Conservation (phyloP, 2,329 filamentous ascomycete genomes). For the Colletotrichum cuscutae region DNA sequence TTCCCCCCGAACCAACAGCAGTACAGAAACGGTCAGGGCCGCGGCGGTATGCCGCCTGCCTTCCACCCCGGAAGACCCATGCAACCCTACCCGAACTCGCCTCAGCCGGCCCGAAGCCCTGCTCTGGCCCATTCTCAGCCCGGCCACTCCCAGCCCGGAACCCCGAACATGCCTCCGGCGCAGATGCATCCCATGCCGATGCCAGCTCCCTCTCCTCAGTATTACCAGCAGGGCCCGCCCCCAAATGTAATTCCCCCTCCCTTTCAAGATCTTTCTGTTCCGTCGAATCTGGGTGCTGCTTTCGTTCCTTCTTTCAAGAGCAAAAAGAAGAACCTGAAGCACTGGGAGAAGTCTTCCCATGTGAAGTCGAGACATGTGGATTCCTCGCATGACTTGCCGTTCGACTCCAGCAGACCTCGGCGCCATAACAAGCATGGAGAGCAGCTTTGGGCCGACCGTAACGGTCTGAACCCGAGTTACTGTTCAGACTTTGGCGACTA, state of each 20-base stretch:
- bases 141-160: slow-evolving; percentile 72
- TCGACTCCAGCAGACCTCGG: slow-evolving; percentile 46
- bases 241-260: slow-evolving; percentile 62
- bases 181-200: slow-evolving; percentile 72
- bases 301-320: slow-evolving; percentile 46
- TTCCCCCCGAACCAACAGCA: slow-evolving; percentile 54
- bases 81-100: slow-evolving; percentile 69
- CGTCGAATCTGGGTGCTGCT: slow-evolving; percentile 5
- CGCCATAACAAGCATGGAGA: slow-evolving; percentile 60
- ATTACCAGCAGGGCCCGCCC: slow-evolving; percentile 62
- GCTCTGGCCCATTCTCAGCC: slow-evolving; percentile 74
- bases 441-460: slow-evolving; percentile 41
- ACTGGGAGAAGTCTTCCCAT: slow-evolving; percentile 55
- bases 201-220: slow-evolving; percentile 66
- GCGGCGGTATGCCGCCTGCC: slow-evolving; percentile 58
- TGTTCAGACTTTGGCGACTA: slow-evolving; percentile 29
- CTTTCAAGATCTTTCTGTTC: slow-evolving; percentile 44
- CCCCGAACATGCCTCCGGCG: slow-evolving; percentile 74
- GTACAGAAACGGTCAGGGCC: slow-evolving; percentile 58
- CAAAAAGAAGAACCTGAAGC: slow-evolving; percentile 54
- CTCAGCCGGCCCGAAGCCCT: slow-evolving; percentile 73
- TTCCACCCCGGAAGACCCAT: slow-evolving; percentile 51
- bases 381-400: slow-evolving; percentile 46
- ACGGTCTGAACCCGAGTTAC: slow-evolving; percentile 6
- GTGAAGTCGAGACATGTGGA: slow-evolving; percentile 48